Conservation (phyloP, 2,329 filamentous ascomycete species). For the Aspergillus alliaceus region DNA sequence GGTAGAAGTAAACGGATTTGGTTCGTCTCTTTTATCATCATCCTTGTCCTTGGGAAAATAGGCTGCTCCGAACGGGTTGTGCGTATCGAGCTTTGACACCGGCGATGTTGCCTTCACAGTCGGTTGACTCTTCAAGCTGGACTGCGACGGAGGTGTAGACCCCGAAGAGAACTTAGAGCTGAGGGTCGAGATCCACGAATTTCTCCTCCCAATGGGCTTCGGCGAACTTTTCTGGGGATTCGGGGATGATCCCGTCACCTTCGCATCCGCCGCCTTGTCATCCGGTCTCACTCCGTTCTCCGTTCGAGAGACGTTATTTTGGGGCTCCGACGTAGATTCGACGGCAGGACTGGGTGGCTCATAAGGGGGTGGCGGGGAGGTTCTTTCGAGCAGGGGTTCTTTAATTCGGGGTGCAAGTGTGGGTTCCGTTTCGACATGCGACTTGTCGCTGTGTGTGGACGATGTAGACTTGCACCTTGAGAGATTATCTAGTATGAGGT, state of each 20-base stretch:
- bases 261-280: slow-evolving; percentile 24
- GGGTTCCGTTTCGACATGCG: slow-evolving; percentile 23
- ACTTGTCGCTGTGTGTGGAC: slow-evolving; percentile 30
- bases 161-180: slow-evolving; percentile 84
- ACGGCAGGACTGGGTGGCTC: slow-evolving; percentile 11
- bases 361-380: slow-evolving; percentile 16
- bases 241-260: slow-evolving; percentile 20
- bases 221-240: slow-evolving; percentile 26
- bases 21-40: slow-evolving; percentile 40
- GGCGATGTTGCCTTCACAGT: slow-evolving; percentile 35
- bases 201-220: slow-evolving; percentile 55
- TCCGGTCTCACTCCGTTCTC: slow-evolving; percentile 18
- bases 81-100: slow-evolving; percentile 33
- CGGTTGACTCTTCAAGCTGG: slow-evolving; percentile 30
- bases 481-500: slow-evolving; percentile 28
- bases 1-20: slow-evolving; percentile 52
- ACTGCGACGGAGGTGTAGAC: slow-evolving; percentile 41
- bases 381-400: slow-evolving; percentile 23
- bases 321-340: slow-evolving; percentile 15
- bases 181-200: slow-evolving; percentile 91
- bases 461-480: slow-evolving; percentile 39
- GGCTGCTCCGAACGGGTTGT: slow-evolving; percentile 48
- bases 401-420: slow-evolving; percentile 15
- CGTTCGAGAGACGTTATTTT: slow-evolving; percentile 14
- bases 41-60: slow-evolving; percentile 45